Evolutionary conservation across 202 grass and related monocot genomes (phyloP).

Genomic region (Setaria italica): DNA sequence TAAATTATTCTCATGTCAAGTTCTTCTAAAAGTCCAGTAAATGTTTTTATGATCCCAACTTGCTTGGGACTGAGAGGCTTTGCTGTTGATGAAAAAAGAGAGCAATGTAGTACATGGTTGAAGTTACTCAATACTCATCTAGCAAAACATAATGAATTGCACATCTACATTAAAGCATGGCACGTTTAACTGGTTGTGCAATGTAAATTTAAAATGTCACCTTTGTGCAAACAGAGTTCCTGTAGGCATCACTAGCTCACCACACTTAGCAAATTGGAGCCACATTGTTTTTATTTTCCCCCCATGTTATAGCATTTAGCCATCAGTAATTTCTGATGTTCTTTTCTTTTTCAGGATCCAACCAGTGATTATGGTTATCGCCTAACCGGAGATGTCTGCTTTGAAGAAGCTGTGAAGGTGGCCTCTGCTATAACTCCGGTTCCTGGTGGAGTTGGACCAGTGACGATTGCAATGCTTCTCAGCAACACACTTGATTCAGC

Average conservation of each 20-base stretch:
- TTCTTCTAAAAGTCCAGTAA: neutral
- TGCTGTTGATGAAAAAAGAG: neutral
- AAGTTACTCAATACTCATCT: neutral
- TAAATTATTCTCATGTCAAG: neutral
- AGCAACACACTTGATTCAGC: conserved; percentile 81
- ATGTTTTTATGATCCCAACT: neutral
- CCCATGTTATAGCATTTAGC: neutral
- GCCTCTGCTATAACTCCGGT: conserved; percentile 87
- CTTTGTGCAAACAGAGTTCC: neutral
- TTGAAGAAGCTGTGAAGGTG: conserved; percentile 80
- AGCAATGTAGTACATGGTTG: neutral
- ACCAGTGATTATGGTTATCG: conserved; percentile 75
- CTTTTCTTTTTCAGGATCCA: conserved; percentile 61
- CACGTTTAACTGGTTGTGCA: neutral
- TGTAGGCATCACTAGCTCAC: neutral
- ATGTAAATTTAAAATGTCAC: conserved; percentile 11
- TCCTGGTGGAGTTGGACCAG: conserved; percentile 88
- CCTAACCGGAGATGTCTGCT: conserved; percentile 88
- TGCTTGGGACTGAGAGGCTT: no score
- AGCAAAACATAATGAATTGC: conserved; percentile 13
- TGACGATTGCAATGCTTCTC: conserved; percentile 94
- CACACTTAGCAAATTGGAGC: neutral
- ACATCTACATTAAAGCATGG: neutral
- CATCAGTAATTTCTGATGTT: conserved; percentile 8
- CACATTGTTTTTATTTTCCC: neutral